A percentile compares a stretch with the other conserved stretches of the same genome.
Conservation (phyloP, 225 moss, liverwort and hornwort species). For the Bryum argenteum region DNA sequence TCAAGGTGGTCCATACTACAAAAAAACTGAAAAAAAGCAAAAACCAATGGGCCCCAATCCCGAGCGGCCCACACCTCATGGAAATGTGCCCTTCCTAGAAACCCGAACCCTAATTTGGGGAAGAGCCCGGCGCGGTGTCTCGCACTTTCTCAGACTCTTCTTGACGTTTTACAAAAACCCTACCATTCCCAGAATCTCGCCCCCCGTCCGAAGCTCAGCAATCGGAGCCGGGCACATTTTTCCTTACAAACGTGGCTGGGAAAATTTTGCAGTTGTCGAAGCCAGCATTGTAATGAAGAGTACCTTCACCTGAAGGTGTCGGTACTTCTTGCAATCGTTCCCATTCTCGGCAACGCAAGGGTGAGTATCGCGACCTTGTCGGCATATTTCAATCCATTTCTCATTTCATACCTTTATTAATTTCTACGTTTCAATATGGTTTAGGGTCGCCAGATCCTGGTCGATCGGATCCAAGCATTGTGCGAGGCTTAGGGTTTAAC, state of each 20-base stretch:
- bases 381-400: background rate
- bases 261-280: background rate
- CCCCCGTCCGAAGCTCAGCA: background rate
- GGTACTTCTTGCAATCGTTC: background rate
- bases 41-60: too few species aligned
- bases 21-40: too few species aligned
- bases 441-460: background rate
- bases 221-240: background rate
- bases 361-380: background rate
- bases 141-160: background rate
- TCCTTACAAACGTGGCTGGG: background rate
- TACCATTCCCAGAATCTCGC: background rate
- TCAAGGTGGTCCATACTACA: too few species aligned
- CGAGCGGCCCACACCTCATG: background rate
- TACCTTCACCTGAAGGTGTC: background rate
- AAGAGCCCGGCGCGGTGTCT: background rate
- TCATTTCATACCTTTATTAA: background rate
- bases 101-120: slow-evolving; percentile 19
- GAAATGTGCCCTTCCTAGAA: background rate
- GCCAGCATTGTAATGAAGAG: background rate
- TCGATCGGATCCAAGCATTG: slow-evolving; percentile 4
- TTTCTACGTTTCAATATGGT: background rate
- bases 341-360: slow-evolving; percentile 19
- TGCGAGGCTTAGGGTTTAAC: background rate
- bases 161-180: slow-evolving; percentile 18